Base-by-base conservation (phyloP, 2,329 filamentous ascomycete species). In the Botrytis porri region DNA sequence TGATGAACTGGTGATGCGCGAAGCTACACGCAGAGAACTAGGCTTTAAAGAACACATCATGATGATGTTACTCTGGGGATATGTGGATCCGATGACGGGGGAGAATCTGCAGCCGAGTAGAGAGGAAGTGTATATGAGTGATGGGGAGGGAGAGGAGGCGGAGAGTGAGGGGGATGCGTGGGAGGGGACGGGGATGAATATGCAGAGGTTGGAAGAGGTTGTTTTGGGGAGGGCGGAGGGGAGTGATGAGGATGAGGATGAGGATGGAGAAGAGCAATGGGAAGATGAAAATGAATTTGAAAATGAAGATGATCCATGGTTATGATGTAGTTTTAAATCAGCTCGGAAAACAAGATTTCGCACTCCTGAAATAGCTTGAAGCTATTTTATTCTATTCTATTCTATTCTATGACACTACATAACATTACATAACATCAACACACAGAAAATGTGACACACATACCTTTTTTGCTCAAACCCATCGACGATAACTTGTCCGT, bases 11-110 rank as follows among this genome's bases (percentile, higher is more conserved):
- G 81, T 93, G 35, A 81, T 88, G 60, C 78, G 83, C 20, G 91
- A 94, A 78, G 82, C 85, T 0, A 80, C 86, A 0, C 82, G 84
- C 25, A 82, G 91, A 25, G 80, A 84, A 0, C 79, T 92, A 48
- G 75, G 84, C 35, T 79, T 93, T n/a, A 84, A 89, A 71, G 74
- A 83, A 20, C 84, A 87, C 77, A 83, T 90, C 64, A 77, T 85
- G 22, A 83, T 86, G 73, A 90, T 92, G 85, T 84, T 90, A 76
- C 75, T 88, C 25, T 93, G 88, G 84, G 92, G 92, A 0, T 87
- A 87, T 78, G 82, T 90, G 41, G 85, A 92, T 80, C 85, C 84
- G 69, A 66, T 79, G 7, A 88, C 84, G 1, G 85, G 87, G 66
- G 79, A 83, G 75, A 86, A 89, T 78, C 77, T 88, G 8, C 83